These are phyloP conservation scores for Ogataea paraovalis DNA, from an alignment of 805 yeast species.

Conservation along the genomic window DNA sequence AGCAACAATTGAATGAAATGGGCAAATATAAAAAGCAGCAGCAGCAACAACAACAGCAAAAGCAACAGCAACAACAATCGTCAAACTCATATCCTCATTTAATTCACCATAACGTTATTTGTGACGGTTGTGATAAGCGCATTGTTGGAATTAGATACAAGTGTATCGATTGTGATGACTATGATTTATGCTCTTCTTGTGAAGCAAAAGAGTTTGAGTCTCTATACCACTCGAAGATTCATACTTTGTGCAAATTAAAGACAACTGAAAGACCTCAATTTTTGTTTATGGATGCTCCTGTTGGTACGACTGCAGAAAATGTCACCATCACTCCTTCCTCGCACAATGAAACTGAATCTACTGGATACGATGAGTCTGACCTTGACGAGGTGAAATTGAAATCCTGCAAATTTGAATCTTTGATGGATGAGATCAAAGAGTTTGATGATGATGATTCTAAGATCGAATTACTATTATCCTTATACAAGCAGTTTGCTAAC, in stretches of 20 bases:
- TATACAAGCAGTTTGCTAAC: conserved; percentile 7
- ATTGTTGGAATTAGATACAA: conserved; percentile 43
- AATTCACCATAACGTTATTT: conserved; percentile 21
- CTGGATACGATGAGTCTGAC: too few species aligned
- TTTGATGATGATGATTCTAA: conserved; percentile 7
- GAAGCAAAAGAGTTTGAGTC: conserved; percentile 24
- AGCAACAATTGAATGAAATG: not conserved
- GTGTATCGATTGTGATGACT: conserved; percentile 50
- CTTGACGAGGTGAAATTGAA: conserved; percentile 7
- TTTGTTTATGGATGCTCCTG: not conserved
- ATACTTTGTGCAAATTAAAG: conserved; percentile 27
- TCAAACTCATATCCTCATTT: not conserved
- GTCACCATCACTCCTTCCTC: not conserved
- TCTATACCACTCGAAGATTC: conserved; percentile 18
- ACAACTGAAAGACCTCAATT: conserved; percentile 1
- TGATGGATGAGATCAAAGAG: conserved; percentile 8
- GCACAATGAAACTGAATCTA: too few species aligned
- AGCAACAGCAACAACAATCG: not conserved
- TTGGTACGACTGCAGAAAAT: not conserved
- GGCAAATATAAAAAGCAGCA: not conserved
- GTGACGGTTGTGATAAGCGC: conserved; percentile 30
- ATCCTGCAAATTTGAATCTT: conserved; percentile 11
- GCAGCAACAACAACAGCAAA: conserved; percentile 4
- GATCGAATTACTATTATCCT: conserved; percentile 5
- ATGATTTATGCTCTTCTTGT: conserved; percentile 47